A percentile compares a stretch with the other conserved stretches of the same genome.
These are phyloP conservation scores for Juncus effusus DNA, from an alignment of 176 grass and related monocot genomes.

Conservation along the genomic window DNA sequence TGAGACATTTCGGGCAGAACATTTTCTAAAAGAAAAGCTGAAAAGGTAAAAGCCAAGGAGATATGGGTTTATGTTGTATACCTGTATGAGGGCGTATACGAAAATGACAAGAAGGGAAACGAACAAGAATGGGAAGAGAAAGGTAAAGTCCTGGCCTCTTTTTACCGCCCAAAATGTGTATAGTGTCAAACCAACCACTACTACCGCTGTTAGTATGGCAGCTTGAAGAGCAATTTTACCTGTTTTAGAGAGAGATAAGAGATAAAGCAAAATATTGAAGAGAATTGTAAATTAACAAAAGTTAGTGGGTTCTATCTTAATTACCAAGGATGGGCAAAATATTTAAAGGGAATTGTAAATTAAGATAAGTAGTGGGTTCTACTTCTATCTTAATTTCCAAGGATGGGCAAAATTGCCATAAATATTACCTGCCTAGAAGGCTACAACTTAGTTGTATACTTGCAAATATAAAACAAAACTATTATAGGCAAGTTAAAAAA, in stretches of 20 bases:
- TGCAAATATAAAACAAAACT: background rate
- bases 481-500: background rate
- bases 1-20: too few relatives aligned
- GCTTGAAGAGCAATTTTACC: conserved; percentile 47
- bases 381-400: too few relatives aligned
- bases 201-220: conserved; percentile 36
- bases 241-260: conserved; percentile 31
- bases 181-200: conserved; percentile 41
- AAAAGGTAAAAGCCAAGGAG: too few relatives aligned
- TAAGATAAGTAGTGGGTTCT: too few relatives aligned
- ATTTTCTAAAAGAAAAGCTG: conserved; percentile 9
- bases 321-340: background rate
- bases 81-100: conserved; percentile 49
- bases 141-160: conserved; percentile 46
- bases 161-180: conserved; percentile 60
- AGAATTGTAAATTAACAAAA: background rate
- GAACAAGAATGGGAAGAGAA: conserved; percentile 52
- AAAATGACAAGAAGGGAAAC: conserved; percentile 34
- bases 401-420: too few relatives aligned
- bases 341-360: background rate
- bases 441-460: background rate
- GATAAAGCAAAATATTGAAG: background rate
- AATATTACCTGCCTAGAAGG: background rate
- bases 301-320: background rate
- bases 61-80: background rate